phyloP scores from a whole-genome alignment of 2,329 filamentous ascomycete genomes.

The Mycosphaerelloides madeirae region DNA sequence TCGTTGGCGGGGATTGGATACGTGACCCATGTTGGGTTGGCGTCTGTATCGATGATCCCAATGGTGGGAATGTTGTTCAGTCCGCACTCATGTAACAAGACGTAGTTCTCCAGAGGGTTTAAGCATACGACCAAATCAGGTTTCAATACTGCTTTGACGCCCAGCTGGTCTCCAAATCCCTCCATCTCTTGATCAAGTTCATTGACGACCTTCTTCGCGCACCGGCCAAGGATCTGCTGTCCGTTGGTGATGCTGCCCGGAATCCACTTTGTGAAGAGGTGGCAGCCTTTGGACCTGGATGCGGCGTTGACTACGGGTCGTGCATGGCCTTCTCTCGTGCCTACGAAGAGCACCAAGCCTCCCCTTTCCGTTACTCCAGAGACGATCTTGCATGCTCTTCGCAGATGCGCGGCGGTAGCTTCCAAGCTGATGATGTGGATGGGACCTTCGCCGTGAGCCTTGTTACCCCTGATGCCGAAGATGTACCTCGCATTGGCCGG shows the following conservation, averaged over 20 bases:
- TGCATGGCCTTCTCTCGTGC: slow-evolving; percentile 77
- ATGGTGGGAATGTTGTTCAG: slow-evolving; percentile 87
- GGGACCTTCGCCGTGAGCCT: slow-evolving; percentile 51
- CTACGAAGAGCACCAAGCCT: slow-evolving; percentile 85
- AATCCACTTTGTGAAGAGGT: slow-evolving; percentile 89
- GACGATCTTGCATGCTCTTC: slow-evolving; percentile 89
- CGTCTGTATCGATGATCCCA: slow-evolving; percentile 89
- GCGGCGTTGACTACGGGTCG: slow-evolving; percentile 77
- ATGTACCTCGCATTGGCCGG: slow-evolving; percentile 92
- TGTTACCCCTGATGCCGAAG: slow-evolving; percentile 77
- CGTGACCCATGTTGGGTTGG: slow-evolving; percentile 87
- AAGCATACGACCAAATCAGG: slow-evolving; percentile 90
- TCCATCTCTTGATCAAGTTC: slow-evolving; percentile 60
- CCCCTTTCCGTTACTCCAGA: slow-evolving; percentile 77
- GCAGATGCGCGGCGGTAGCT: slow-evolving; percentile 78
- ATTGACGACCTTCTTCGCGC: slow-evolving; percentile 70
- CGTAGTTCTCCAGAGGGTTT: slow-evolving; percentile 89
- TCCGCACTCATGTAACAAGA: slow-evolving; percentile 85
- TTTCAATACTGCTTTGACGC: slow-evolving; percentile 61
- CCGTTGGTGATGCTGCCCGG: slow-evolving; percentile 90
- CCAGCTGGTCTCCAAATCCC: slow-evolving; percentile 63
- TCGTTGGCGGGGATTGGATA: slow-evolving; percentile 97
- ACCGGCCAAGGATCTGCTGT: slow-evolving; percentile 73
- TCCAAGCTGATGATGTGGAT: slow-evolving; percentile 78
- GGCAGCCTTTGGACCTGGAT: slow-evolving; percentile 70